Evolutionary conservation across 208 protist genomes (phyloP).

Genomic region (Crithidia sp.): DNA sequence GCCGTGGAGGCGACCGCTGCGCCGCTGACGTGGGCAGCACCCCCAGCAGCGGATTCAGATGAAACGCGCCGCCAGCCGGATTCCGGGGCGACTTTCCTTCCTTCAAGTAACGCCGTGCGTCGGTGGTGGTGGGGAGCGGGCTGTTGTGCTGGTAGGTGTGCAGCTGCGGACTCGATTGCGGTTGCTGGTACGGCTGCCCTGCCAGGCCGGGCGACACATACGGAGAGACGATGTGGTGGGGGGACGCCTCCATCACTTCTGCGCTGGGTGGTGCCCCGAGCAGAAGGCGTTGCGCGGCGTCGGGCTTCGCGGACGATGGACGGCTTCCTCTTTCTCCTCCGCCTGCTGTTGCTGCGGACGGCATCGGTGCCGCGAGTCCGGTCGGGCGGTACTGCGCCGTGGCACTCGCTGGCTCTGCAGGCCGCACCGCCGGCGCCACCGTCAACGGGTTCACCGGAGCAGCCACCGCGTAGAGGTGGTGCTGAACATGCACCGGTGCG

Average conservation of each 20-base stretch:
- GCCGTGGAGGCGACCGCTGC: neutral
- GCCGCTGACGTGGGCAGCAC: neutral
- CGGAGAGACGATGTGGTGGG: neutral
- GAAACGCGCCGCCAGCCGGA: slow-evolving; percentile 21
- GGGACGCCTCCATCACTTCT: neutral
- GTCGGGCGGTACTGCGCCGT: slow-evolving; percentile 7
- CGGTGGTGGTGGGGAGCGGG: neutral
- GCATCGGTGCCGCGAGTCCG: neutral
- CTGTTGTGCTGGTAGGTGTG: neutral
- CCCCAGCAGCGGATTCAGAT: slow-evolving; percentile 38
- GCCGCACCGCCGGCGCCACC: slow-evolving; percentile 1
- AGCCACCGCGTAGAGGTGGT: neutral
- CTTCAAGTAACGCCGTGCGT: slow-evolving; percentile 5
- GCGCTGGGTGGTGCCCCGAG: neutral
- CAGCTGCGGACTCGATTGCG: neutral
- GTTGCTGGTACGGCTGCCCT: neutral
- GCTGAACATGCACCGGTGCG: neutral
- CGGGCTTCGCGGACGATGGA: slow-evolving; percentile 9
- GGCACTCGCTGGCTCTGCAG: slow-evolving; percentile 2
- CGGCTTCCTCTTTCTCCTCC: neutral
- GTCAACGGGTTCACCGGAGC: slow-evolving; percentile 2
- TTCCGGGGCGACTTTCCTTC: slow-evolving; percentile 29
- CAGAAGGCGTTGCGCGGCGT: neutral
- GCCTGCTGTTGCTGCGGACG: neutral
- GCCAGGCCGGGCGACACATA: neutral